phyloP scores from a whole-genome alignment of 805 yeast genomes.

The Monosporozyma aerobia region DNA sequence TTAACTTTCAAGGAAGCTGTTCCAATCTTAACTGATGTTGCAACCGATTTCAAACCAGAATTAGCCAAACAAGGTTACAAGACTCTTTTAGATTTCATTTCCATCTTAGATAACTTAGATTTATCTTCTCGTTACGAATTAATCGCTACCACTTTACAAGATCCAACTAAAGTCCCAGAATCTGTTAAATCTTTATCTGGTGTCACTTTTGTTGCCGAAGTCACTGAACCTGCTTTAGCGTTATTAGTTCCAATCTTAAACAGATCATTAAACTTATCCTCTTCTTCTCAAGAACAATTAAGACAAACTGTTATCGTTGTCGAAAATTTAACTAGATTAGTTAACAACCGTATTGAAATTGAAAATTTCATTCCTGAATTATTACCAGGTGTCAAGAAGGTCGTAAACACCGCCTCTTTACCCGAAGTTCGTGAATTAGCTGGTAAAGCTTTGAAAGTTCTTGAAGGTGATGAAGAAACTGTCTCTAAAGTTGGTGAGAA shows the following conservation, averaged over 20 bases:
- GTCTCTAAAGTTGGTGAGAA: slow-evolving; percentile 36
- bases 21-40: slow-evolving; percentile 78
- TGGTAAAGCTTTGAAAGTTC: slow-evolving; percentile 69
- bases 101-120: slow-evolving; percentile 86
- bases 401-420: slow-evolving; percentile 78
- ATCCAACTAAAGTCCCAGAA: slow-evolving; percentile 79
- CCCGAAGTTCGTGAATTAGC: slow-evolving; percentile 97
- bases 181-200: slow-evolving; percentile 85
- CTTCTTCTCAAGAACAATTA: slow-evolving; percentile 90
- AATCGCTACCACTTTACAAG: slow-evolving; percentile 81
- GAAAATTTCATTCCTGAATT: slow-evolving; percentile 78
- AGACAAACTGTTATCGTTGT: slow-evolving; percentile 95
- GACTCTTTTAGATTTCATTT: slow-evolving; percentile 61
- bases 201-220: slow-evolving; percentile 97
- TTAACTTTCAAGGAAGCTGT: slow-evolving; percentile 66
- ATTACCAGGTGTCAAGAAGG: slow-evolving; percentile 86
- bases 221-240: slow-evolving; percentile 90
- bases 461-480: slow-evolving; percentile 68
- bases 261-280: slow-evolving; percentile 71
- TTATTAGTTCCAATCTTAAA: slow-evolving; percentile 85
- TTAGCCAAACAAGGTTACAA: slow-evolving; percentile 76
- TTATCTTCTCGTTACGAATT: slow-evolving; percentile 75
- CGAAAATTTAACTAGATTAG: slow-evolving; percentile 91
- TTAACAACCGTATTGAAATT: slow-evolving; percentile 86
- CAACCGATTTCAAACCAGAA: slow-evolving; percentile 96